Evolutionary conservation across 192 early-diverging fungal species (phyloP), one percentile per base, ranked within the genome.

Genomic region (Mortierella hygrophila): DNA sequence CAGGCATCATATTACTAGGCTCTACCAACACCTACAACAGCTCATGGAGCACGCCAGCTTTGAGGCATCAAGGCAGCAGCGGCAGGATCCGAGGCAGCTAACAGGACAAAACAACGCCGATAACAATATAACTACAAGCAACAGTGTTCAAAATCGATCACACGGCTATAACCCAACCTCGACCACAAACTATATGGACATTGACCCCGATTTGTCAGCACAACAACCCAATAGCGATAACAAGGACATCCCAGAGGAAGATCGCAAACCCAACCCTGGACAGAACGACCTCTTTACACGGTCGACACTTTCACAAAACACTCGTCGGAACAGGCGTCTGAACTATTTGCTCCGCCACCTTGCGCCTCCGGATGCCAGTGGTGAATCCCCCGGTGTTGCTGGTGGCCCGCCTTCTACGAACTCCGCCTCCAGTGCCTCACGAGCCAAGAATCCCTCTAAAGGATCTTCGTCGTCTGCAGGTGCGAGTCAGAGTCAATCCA

Each of bases 271-370:
- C 21, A 41, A 65, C 0, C 83, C 57, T 21, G 83, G 46, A 35
- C 78, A 85, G 44, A 70, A 55, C 52, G 84, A 86, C 26, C 75
- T 86, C 26, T 86, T 86, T 57, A 76, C 75, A 4, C 79, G 76
- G 3, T 81, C 84, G 6, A 68, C 72, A 7, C 46, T 86, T 2
- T 75, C 84, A 26, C 75, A 77, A 15, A 80, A 70, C 26, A 81
- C 84, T 8, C 69, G 84, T 0, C 79, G 84, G 23, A 86, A 86
- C 54, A 71, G 84, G 60, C 52, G 84, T 10, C 79, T 86, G 5
- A 86, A 86, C 42, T 81, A 86, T 76, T 57, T 86, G 44, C 84
- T 86, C 63, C 84, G 84, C 55, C 35, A 86, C 52, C 84, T 86
- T 18, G 84, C 84, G 21, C 84, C 84, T 11, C 79, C 75, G 0